Conservation (phyloP, 805 yeast genomes). For the Kodamaea kaohsiungensis region DNA sequence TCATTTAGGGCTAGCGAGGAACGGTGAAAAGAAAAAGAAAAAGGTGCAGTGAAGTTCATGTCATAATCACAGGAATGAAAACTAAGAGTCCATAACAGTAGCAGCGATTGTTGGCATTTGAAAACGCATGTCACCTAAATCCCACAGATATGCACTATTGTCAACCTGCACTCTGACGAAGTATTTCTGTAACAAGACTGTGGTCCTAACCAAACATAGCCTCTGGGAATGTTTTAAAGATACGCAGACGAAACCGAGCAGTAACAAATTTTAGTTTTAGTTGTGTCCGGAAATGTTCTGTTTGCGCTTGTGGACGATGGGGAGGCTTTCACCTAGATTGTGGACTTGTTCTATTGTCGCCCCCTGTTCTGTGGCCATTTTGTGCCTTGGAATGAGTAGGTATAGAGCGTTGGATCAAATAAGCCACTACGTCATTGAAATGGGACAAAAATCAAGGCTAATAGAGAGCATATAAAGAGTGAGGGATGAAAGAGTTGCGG, state of each 20-base stretch:
- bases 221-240: not conserved
- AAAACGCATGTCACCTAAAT: not conserved
- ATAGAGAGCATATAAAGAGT: not conserved
- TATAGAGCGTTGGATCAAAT: not conserved
- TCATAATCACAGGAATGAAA: not conserved
- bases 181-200: not conserved
- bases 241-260: too few relatives aligned
- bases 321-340: not conserved
- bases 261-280: too few relatives aligned
- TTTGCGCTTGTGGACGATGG: not conserved
- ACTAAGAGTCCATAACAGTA: not conserved
- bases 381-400: not conserved
- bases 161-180: not conserved
- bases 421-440: not conserved
- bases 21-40: slow-evolving; percentile 6
- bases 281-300: not conserved
- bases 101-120: too few relatives aligned
- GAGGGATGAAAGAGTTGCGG: not conserved
- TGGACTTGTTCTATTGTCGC: not conserved
- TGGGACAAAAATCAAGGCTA: not conserved
- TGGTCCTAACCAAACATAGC: not conserved
- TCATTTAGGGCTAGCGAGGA: slow-evolving; percentile 8
- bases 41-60: not conserved
- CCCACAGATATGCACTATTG: not conserved
- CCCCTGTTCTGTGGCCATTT: not conserved